Evolutionary conservation across 768 basidiomycete genomes (phyloP).

Genomic region (Macrolepiota dolichaula): DNA sequence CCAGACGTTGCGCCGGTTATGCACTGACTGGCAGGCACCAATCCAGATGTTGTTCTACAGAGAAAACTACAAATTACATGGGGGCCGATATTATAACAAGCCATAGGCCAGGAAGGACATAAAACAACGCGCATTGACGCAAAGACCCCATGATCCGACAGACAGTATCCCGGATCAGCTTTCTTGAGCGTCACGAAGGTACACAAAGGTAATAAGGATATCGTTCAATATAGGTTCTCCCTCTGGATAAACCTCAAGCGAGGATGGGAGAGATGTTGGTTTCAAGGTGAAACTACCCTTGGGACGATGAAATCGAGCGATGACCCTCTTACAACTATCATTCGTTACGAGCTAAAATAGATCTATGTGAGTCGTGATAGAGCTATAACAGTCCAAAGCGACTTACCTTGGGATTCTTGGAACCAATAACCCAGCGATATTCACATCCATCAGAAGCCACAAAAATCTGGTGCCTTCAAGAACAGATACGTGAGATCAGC

Average conservation of each 20-base stretch:
- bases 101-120: background rate
- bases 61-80: too few relatives aligned
- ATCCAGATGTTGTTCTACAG: too few relatives aligned
- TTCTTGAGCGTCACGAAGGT: background rate
- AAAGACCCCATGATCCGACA: background rate
- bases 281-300: background rate
- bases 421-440: conserved; percentile 4
- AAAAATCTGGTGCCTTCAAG: conserved; percentile 3
- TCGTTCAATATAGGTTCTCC: conserved; percentile 3
- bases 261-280: background rate
- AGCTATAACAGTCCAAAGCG: background rate
- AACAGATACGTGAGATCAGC: background rate
- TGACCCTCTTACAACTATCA: background rate
- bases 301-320: conserved; percentile 3
- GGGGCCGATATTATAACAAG: too few relatives aligned
- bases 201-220: conserved; percentile 7
- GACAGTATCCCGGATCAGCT: background rate
- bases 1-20: too few relatives aligned
- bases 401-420: background rate
- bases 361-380: background rate
- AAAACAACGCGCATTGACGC: background rate
- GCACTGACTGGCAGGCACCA: too few relatives aligned
- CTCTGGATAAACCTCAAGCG: background rate
- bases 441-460: conserved; percentile 6
- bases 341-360: background rate